Percentiles rank a stretch among this genome's conserved stretches.
phyloP scores from a whole-genome alignment of 495 filamentous ascomycete species.

The Annulohypoxylon nitens region DNA sequence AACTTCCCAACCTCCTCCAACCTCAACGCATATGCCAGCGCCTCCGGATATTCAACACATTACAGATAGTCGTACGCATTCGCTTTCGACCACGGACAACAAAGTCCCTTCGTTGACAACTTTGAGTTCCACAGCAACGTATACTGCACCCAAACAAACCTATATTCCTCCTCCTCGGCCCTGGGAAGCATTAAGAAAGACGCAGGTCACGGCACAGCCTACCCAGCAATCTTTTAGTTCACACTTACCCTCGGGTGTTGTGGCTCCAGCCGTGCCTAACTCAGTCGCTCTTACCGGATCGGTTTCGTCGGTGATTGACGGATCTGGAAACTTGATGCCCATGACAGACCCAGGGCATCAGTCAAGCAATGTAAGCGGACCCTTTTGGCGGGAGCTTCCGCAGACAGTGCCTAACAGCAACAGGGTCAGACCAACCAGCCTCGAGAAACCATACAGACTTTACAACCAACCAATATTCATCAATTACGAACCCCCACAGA shows the following conservation, averaged over 20 bases:
- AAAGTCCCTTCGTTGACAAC: constrained; percentile 9
- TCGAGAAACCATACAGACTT: constrained; percentile 30
- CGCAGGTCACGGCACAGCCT: constrained; percentile 30
- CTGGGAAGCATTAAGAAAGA: constrained; percentile 50
- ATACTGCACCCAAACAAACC: constrained; percentile 35
- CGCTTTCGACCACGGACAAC: constrained; percentile 10
- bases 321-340: constrained; percentile 33
- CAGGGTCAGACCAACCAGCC: constrained; percentile 41
- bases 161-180: constrained; percentile 49
- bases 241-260: constrained; percentile 6
- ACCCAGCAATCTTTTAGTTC: constrained; percentile 13
- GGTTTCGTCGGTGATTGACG: constrained; percentile 8
- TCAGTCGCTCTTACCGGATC: constrained; percentile 8
- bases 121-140: constrained; percentile 19
- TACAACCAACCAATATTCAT: constrained; percentile 20
- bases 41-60: constrained; percentile 9
- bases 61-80: neutral
- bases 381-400: constrained; percentile 47
- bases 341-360: constrained; percentile 41
- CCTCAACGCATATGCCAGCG: constrained; percentile 9
- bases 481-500: constrained; percentile 21
- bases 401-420: constrained; percentile 52
- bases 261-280: constrained; percentile 3
- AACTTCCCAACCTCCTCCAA: constrained; percentile 8
- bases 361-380: constrained; percentile 54